Conservation (phyloP, 179 eudicot species). For the Spinacia oleracea region DNA sequence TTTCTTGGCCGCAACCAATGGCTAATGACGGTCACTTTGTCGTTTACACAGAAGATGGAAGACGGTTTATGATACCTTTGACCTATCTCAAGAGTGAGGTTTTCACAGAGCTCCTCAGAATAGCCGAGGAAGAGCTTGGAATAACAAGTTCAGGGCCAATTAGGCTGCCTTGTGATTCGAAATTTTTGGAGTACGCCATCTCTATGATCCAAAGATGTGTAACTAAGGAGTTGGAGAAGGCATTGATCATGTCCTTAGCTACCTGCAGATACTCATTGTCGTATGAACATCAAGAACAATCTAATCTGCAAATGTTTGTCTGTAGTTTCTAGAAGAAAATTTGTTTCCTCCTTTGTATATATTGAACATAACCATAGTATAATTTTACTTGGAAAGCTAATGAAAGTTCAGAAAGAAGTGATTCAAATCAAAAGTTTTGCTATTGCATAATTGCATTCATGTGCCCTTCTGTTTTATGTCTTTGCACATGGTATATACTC, state of each 20-base stretch:
- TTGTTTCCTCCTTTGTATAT: not conserved
- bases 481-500: not conserved
- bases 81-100: conserved; percentile 7
- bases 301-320: not conserved
- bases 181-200: conserved; percentile 16
- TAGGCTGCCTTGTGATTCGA: conserved; percentile 23
- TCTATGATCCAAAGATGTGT: conserved; percentile 13
- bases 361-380: not conserved
- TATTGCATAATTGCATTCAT: not conserved
- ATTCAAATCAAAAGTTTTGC: not conserved
- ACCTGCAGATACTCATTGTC: conserved; percentile 8
- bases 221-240: conserved; percentile 23
- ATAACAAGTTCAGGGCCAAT: conserved; percentile 19
- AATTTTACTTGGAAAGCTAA: not conserved
- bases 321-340: conserved; percentile 8
- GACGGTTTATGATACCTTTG: conserved; percentile 18
- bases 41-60: conserved; percentile 21
- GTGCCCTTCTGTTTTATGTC: not conserved
- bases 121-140: conserved; percentile 29
- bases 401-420: not conserved
- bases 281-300: not conserved
- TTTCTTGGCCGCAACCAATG: not conserved
- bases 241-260: conserved; percentile 3
- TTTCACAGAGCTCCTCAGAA: conserved; percentile 18
- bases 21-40: conserved; percentile 16